Evolutionary conservation across 176 grass and related monocot genomes (phyloP), one percentile per base, ranked within the genome.

Genomic region (Bothriochloa decipiens): DNA sequence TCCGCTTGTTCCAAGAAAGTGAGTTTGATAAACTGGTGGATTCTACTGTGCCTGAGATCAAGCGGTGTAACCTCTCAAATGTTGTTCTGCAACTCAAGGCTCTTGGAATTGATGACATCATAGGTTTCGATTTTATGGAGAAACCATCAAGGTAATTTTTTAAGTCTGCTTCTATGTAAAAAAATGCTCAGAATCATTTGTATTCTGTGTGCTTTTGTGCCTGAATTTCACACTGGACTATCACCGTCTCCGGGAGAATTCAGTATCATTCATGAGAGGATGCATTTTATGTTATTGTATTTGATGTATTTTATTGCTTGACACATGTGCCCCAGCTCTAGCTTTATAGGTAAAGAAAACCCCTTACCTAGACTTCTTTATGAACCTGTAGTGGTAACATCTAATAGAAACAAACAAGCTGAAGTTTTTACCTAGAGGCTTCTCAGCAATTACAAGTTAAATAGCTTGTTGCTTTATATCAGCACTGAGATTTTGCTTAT

Each of bases 91-190:
- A 95, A 68, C 91, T 98, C 16, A 98, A 98, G 87, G 93, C 96
- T 89, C 93, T 98, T 70, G 93, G 89, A 71, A 92, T 98, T 81
- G 93, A 98, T 90, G 93, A 98, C 68, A 95, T 95, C 58, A 85
- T 98, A 55, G 95, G 93, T 69, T 98, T 98, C 22, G 93, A 98
- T 92, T 95, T 95, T 83, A 98, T 98, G 89, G 96, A 98, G 78
- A 98, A 98, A 70, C 96, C 96, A 78, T 90, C 93, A 78, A 95
- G 92, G 96, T 93, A 10, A 10, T 71, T 65, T 81, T 78, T 79
- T 72, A 23, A 65, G 11, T 22, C 18, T 64, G 49, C 33, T 77
- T 16, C 27, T 46, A 28, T 70, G 79, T 39, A 57, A 62, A 73
- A 9, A 79, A 61, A 83, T 67, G 23, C 20, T 79, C 25, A 14